Base-by-base conservation (phyloP, 164 flowering plant species). In the Chimonanthus praecox region DNA sequence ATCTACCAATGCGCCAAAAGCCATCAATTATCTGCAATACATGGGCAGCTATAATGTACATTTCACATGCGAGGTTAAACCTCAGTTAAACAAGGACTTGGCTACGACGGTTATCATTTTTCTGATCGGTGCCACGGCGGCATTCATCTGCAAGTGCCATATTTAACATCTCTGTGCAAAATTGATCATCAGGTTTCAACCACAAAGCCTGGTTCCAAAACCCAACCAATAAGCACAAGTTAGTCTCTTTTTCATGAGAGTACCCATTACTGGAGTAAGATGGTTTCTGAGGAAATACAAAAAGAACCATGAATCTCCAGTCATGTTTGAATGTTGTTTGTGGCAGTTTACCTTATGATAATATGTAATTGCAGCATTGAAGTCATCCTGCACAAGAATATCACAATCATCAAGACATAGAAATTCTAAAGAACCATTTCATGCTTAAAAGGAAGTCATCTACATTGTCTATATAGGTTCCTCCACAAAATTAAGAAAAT, bases 81-180 rank as follows among this genome's bases (percentile, higher is more conserved):
- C 46, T 4, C 16, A 33, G 68, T 21, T 63, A 63, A 63, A 63
- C 66, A 63, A 10, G 68, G 9, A 44, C 60, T 66, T 66, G 13
- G 68, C 47, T 46, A 45, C 7, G 68, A 44, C 20, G n/a, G 68
- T 8, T 11, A 5, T 66, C 68, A 66, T 45, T 58, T 45, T 45
- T 72, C 69, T 72, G 9, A 51, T 50, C 60, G 9, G 54, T 51
- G 18, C 75, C 75, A 7, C 15, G 54, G 49, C 71, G 70, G 70
- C 70, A 67, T 20, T 91, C 98, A 71, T 94, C 99, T 47, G 71
- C 82, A 47, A 94, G 90, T 61, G 96, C 98, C 80, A 87, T n/a
- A 45, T 87, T 91, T 71, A 94, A 82, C 98, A 94, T 91, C 78
- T 94, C 98, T 7, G 94, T 92, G 87, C 94, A 94, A 73, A 94